Evolutionary conservation across 352 stramenopile genomes (phyloP).

Genomic region (Thraustotheca clavata): DNA sequence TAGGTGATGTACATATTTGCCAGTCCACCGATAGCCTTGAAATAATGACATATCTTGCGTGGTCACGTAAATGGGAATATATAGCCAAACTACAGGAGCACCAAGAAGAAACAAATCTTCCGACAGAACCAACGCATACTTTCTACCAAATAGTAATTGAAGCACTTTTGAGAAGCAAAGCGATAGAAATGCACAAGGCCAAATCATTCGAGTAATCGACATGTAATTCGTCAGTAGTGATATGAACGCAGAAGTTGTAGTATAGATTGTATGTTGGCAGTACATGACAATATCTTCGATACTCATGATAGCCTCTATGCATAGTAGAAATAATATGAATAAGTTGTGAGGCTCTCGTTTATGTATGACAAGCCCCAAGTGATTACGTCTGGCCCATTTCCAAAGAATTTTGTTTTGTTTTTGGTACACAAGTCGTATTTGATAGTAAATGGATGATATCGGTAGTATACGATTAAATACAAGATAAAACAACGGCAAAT

Average conservation of each 20-base stretch:
- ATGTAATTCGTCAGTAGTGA: slow-evolving; percentile 3
- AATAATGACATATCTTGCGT: slow-evolving; percentile 5
- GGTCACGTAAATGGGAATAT: slow-evolving; percentile 6
- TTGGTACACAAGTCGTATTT: neutral
- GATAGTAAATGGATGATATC: slow-evolving; percentile 5
- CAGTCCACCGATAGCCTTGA: slow-evolving; percentile 8
- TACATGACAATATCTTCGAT: neutral
- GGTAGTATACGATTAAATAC: neutral
- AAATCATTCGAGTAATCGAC: slow-evolving; percentile 11
- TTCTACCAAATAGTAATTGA: neutral
- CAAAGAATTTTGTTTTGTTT: neutral
- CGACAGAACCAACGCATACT: neutral
- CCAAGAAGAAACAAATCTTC: slow-evolving; percentile 5
- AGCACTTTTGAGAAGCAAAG: neutral
- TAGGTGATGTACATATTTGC: slow-evolving; percentile 1
- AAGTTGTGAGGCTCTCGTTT: neutral
- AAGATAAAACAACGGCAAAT: neutral
- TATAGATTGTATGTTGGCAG: slow-evolving; percentile 11
- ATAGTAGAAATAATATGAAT: neutral
- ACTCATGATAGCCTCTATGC: slow-evolving; percentile 1
- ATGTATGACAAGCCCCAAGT: neutral
- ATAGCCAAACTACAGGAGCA: slow-evolving; percentile 4
- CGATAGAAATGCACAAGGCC: neutral
- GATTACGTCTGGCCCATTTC: neutral
- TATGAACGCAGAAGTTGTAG: neutral